Evolutionary conservation across 306 rosid species (phyloP), one percentile per base, ranked within the genome.

Genomic region (Casuarina cunninghamiana): DNA sequence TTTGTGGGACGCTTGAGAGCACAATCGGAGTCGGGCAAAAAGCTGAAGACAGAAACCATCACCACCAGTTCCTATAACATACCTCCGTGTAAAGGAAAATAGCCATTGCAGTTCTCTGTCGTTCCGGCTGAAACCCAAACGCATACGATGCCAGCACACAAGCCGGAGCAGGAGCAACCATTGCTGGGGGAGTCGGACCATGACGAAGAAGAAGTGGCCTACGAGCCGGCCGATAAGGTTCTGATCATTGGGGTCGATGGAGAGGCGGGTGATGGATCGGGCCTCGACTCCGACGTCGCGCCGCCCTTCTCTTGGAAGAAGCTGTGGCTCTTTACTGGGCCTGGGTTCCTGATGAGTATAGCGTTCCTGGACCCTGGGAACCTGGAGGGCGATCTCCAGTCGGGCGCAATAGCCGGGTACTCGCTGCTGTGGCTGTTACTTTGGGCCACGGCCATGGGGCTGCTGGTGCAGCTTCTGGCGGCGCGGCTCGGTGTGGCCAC

Each of bases 401-500:
- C 99, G 0, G 97, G 97, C 10, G 97, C 97, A 6, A 76, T 91
- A 76, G 99, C 97, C 11, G 99, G 99, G 5, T 93, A 93, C 83
- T 95, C 99, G 16, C 82, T 95, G 74, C 74, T 95, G 45, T 95
- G 97, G 99, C 86, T 95, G 6, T 91, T 95, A 44, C 58, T 95
- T 86, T 95, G 97, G 97, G 97, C 99, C 4, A 95, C 97, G 3
- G 93, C 85, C 8, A 93, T 95, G 89, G 99, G 99, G 3, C 94
- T 95, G 42, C 17, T 95, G 46, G 88, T 95, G 49, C 99, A 95
- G 86, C 92, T 95, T 41, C 60, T 95, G 50, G 78, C 99, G 15
- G 99, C 98, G 0, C 86, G 99, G 75, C 95, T 95, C 2, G 97
- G 99, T 2, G 99, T 95, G 49, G 99, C 97, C 21, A 93, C 99